Base-by-base conservation (phyloP, 2,329 filamentous ascomycete species). In the Cercospora sp. region DNA sequence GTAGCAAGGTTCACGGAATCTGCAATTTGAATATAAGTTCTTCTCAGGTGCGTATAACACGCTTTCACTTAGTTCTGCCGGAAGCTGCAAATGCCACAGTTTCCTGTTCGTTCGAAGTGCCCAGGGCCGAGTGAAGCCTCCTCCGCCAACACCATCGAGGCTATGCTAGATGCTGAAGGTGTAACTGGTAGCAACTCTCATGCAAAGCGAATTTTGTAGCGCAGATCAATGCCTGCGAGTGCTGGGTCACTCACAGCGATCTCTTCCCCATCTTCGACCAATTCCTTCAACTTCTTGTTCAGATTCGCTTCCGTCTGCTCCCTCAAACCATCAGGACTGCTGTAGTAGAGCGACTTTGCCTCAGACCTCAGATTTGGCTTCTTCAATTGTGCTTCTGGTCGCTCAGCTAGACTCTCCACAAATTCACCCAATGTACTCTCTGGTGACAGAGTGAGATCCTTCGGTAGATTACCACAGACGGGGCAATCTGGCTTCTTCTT, bases 401-500 rank as follows among this genome's bases (percentile, higher is more conserved):
- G 87, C 74, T 91, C 88, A 1, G 92, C 91, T 53, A 99, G 84
- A 40, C 89, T 91, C 60, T 97, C 93, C 28, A 98, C 87, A 67
- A 98, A 91, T 33, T 96, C 92, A 73, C 91, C 87, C 40, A 99
- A 83, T 0, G 92, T 97, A 76, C 84, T 84, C 51, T 88, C 85
- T 0, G 90, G 86, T 75, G 93, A 87, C 26, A 96, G 87, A 2
- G 86, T 82, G 13, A 98, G 84, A 28, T 90, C 90, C 63, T 92
- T 90, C 3, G 95, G 89, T 67, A 92, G 82, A 63, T 92, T 91
- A 18, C 94, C 94, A 77, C 95, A 99, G 6, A 98, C 95, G 2
- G 95, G 93, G 72, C 95, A 99, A 80, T 98, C 95, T 16, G 90
- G 87, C 80, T 97, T 98, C 83, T 91, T 92, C 81, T 97, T 91